A percentile compares a stretch with the other conserved stretches of the same genome.
These are phyloP conservation scores for Pythium folliculosum DNA, from an alignment of 352 stramenopile species.

Conservation along the genomic window DNA sequence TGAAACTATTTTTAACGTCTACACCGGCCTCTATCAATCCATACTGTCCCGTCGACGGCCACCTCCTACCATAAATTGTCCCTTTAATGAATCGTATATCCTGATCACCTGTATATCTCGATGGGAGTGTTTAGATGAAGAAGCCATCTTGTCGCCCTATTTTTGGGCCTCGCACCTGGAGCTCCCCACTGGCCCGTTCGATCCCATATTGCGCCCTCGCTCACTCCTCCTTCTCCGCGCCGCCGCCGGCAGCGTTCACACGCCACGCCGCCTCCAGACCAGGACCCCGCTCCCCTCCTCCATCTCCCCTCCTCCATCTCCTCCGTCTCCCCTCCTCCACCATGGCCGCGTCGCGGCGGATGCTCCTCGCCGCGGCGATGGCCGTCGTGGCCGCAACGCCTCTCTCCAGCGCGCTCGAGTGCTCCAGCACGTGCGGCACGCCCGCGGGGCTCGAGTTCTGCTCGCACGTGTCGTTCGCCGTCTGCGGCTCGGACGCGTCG, in stretches of 20 bases:
- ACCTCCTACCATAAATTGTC: no score
- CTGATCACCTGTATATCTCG: background rate
- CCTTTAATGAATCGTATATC: background rate
- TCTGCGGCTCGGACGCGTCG: constrained; percentile 57
- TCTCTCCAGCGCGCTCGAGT: constrained; percentile 40
- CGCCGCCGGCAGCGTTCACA: background rate
- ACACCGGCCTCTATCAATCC: background rate
- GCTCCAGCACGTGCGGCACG: constrained; percentile 75
- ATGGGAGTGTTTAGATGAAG: background rate
- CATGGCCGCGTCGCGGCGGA: constrained; percentile 7
- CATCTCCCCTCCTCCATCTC: background rate
- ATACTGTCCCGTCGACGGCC: background rate
- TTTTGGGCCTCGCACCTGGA: no score
- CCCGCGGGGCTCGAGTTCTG: constrained; percentile 75
- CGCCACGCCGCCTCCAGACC: no score
- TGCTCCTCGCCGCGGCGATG: constrained; percentile 4
- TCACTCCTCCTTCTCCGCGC: background rate
- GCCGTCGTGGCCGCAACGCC: constrained; percentile 23
- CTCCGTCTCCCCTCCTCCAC: background rate
- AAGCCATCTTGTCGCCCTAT: background rate
- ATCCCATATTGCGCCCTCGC: background rate
- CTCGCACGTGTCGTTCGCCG: constrained; percentile 75
- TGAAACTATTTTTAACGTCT: constrained; percentile 1
- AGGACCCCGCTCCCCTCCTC: background rate
- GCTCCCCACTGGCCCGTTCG: no score